Conservation (phyloP, 768 basidiomycete species). For the Xanthoconium stramineum region DNA sequence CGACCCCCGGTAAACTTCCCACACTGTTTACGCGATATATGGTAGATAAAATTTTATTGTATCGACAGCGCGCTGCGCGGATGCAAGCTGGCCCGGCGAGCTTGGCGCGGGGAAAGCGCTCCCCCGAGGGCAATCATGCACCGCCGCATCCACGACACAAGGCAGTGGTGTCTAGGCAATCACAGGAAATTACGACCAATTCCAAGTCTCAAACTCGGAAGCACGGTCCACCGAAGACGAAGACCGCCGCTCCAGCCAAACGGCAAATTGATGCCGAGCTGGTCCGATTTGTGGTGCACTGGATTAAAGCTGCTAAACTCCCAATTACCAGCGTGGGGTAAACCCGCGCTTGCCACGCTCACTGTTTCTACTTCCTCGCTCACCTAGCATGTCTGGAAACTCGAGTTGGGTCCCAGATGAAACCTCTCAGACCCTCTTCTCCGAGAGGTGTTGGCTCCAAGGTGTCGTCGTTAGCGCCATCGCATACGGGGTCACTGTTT, state of each 20-base stretch:
- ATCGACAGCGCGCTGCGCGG: too few species aligned
- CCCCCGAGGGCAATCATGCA: background rate
- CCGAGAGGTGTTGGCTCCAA: constrained; percentile 21
- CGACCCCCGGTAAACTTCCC: background rate
- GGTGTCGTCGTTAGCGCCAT: constrained; percentile 8
- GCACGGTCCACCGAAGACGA: too few species aligned
- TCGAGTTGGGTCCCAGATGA: constrained; percentile 18
- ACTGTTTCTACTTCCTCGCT: background rate
- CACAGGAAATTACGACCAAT: background rate
- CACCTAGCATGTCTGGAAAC: constrained; percentile 12
- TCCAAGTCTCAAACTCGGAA: too few species aligned
- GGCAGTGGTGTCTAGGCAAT: background rate
- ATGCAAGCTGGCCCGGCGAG: too few species aligned
- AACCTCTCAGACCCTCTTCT: constrained; percentile 10
- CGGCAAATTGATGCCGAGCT: too few species aligned
- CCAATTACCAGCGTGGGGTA: too few species aligned
- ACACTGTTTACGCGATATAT: background rate
- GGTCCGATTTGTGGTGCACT: background rate
- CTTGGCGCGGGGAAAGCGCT: background rate
- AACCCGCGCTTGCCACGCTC: background rate
- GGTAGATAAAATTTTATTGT: background rate
- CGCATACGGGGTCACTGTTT: constrained; percentile 7
- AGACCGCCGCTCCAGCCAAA: too few species aligned
- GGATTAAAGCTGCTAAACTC: background rate
- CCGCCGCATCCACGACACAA: background rate